Evolutionary conservation across 2,329 filamentous ascomycete genomes (phyloP).

Genomic region (Colletotrichum ledebouriae): DNA sequence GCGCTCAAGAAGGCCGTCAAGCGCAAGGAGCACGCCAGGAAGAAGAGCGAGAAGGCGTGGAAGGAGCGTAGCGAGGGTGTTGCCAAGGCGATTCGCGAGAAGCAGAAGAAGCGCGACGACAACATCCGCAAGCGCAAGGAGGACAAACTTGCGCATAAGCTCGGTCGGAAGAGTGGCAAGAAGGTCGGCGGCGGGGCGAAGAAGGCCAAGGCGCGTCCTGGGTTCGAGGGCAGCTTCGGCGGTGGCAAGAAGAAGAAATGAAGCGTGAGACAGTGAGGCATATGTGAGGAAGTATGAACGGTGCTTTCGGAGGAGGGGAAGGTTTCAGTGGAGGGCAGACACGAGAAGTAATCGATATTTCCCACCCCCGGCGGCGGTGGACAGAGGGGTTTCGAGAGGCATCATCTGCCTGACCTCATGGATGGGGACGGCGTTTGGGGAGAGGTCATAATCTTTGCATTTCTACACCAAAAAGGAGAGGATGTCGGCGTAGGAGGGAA

Average conservation of each 20-base stretch:
- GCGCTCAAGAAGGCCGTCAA: slow-evolving; percentile 95
- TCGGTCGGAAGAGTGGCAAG: slow-evolving; percentile 66
- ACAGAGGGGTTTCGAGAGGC: background rate
- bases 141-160: slow-evolving; percentile 73
- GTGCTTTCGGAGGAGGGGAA: background rate
- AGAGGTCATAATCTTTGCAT: slow-evolving; percentile 1
- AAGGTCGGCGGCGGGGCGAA: slow-evolving; percentile 57
- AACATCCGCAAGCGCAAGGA: slow-evolving; percentile 82
- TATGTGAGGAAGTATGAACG: background rate
- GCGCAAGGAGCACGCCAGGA: slow-evolving; percentile 90
- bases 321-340: background rate
- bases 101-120: slow-evolving; percentile 85
- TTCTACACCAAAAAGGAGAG: slow-evolving; percentile 24
- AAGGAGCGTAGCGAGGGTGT: slow-evolving; percentile 79
- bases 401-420: slow-evolving; percentile 14
- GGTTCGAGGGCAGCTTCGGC: slow-evolving; percentile 78
- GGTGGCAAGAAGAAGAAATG: slow-evolving; percentile 62
- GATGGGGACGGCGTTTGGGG: slow-evolving; percentile 33
- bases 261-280: background rate
- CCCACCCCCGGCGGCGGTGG: background rate
- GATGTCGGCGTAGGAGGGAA: slow-evolving; percentile 37
- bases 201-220: slow-evolving; percentile 73
- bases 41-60: slow-evolving; percentile 94
- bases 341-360: slow-evolving; percentile 33
- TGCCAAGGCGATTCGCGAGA: slow-evolving; percentile 80